Evolutionary conservation across 129 eudicot species (phyloP), one percentile per base, ranked within the genome.

Genomic region (Heracleum sosnowskyi): DNA sequence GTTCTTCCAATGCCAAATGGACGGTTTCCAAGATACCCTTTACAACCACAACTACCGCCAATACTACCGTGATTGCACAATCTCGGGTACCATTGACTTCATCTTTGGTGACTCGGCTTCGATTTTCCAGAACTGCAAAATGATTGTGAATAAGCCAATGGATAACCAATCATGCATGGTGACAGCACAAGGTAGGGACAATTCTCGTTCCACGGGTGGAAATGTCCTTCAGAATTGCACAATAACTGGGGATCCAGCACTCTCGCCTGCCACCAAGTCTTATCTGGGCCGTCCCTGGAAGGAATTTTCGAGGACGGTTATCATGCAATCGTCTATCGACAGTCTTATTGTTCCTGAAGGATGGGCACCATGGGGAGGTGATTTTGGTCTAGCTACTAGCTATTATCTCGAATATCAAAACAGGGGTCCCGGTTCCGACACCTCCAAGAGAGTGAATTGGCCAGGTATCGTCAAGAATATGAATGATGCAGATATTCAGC

Each of bases 221-320:
- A 22, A 86, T 24, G 71, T 87, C 63, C 81, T 91, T 46, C 86
- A 91, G 45, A 85, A 88, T 28, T 86, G 90, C 79, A 24, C 26
- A 7, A 83, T 91, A 69, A 74, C 75, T 2, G 87, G 89, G 0
- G 85, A 69, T 0, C 77, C 73, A 0, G 85, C 20, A 0, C 80
- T 44, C 84, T 1, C 73, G 20, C 49, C 79, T 5, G 13, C 73
- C 22, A 42, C 35, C 0, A 72, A 26, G 8, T 36, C 81, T 0
- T 90, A 82, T 82, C 85, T 90, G 0, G 96, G 96, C 0, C 89
- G 92, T 15, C 96, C 96, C 1, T 84, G 91, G 92, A 90, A 88
- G 70, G 76, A 51, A 69, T 84, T 20, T 74, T 86, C 96, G 0
- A 83, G 81, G 55, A 86, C 92, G 68, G 79, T 90, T 18, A 69